Percentiles rank a stretch among this genome's conserved stretches.
Evolutionary conservation across 2,329 filamentous ascomycete species (phyloP).

Genomic region (Lasiodiplodia sp.): DNA sequence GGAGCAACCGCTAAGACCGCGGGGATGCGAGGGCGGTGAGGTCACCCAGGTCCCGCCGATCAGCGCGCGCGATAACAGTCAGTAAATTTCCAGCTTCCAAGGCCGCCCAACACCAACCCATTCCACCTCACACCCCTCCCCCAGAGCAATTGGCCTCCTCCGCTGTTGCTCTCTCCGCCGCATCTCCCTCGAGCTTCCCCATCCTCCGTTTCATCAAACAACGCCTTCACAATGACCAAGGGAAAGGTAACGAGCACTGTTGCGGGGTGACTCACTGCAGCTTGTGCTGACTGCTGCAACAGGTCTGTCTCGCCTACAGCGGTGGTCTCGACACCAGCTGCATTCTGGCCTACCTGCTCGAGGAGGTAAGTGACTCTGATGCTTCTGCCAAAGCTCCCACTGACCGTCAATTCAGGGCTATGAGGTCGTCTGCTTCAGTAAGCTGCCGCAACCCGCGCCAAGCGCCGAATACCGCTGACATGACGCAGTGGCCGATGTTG

Average conservation of each 20-base stretch:
- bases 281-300: slow-evolving; percentile 17
- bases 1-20: slow-evolving; percentile 3
- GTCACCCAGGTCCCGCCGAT: slow-evolving; percentile 21
- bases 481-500: slow-evolving; percentile 52
- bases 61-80: slow-evolving; percentile 27
- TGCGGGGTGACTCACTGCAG: slow-evolving; percentile 25
- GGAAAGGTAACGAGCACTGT: slow-evolving; percentile 24
- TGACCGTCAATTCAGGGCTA: slow-evolving; percentile 60
- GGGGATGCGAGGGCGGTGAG: slow-evolving; percentile 28
- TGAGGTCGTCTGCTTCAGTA: slow-evolving; percentile 68
- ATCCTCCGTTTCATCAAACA: not conserved
- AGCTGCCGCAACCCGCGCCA: slow-evolving; percentile 60
- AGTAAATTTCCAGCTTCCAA: slow-evolving; percentile 30
- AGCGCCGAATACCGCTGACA: slow-evolving; percentile 16
- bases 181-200: not conserved
- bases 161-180: slow-evolving; percentile 5
- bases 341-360: slow-evolving; percentile 55
- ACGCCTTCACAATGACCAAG: slow-evolving; percentile 26
- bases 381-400: slow-evolving; percentile 37
- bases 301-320: slow-evolving; percentile 34
- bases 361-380: slow-evolving; percentile 9
- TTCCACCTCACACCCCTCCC: not conserved
- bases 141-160: slow-evolving; percentile 18
- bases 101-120: slow-evolving; percentile 16
- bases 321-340: slow-evolving; percentile 67